Conservation (phyloP, 306 rosid genomes). For the Cicer pinnatifidum region DNA sequence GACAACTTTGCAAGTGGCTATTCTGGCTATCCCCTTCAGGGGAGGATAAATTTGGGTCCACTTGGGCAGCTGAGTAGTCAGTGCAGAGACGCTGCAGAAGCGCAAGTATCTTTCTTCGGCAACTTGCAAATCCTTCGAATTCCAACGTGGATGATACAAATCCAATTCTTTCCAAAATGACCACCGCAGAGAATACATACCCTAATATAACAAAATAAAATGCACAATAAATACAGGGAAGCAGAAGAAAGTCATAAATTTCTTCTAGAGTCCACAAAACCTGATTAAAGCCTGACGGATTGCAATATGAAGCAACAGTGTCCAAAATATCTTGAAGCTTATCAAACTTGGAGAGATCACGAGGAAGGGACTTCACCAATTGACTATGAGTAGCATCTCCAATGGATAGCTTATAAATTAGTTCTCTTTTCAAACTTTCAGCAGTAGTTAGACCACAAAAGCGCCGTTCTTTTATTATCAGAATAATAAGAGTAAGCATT, state of each 20-base stretch:
- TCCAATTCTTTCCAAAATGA: slow-evolving; percentile 84
- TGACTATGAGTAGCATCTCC: slow-evolving; percentile 95
- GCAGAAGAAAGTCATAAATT: slow-evolving; percentile 22
- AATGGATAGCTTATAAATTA: slow-evolving; percentile 73
- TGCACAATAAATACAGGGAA: slow-evolving; percentile 37
- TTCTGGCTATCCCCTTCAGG: slow-evolving; percentile 69
- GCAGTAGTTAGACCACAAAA: slow-evolving; percentile 81
- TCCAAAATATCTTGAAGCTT: slow-evolving; percentile 80
- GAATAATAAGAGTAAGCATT: slow-evolving; percentile 93
- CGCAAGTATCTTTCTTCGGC: slow-evolving; percentile 97
- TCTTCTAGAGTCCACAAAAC: slow-evolving; percentile 42
- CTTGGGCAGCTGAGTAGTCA: slow-evolving; percentile 70
- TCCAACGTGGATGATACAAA: slow-evolving; percentile 95
- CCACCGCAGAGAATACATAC: slow-evolving; percentile 90
- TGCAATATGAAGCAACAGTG: slow-evolving; percentile 70
- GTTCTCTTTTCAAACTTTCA: slow-evolving; percentile 89
- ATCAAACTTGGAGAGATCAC: slow-evolving; percentile 79
- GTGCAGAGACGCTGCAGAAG: slow-evolving; percentile 69
- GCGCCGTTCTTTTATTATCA: slow-evolving; percentile 88
- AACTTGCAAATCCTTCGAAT: slow-evolving; percentile 82
- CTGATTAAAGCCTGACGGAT: slow-evolving; percentile 93
- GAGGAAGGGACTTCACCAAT: slow-evolving; percentile 91
- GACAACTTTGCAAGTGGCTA: slow-evolving; percentile 83
- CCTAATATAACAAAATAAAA: slow-evolving; percentile 55
- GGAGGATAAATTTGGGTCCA: slow-evolving; percentile 91